phyloP scores from a whole-genome alignment of 2,329 filamentous ascomycete species.

The Aspergillus costaricaensis region DNA sequence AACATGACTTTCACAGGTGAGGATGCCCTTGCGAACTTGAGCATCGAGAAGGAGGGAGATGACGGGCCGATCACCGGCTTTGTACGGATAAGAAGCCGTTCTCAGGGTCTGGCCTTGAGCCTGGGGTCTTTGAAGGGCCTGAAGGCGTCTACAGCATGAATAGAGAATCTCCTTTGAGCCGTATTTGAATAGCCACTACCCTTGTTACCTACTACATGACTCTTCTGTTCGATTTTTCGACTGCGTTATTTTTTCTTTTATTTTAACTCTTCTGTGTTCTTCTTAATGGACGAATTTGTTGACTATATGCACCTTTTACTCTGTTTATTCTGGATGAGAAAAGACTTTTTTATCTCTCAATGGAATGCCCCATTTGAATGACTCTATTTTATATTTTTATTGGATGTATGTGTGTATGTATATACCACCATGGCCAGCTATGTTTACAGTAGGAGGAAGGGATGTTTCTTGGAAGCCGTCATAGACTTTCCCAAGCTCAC shows the following conservation, averaged over 20 bases:
- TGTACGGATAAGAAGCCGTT: constrained; percentile 94
- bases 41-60: constrained; percentile 95
- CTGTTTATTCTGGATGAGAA: constrained; percentile 32
- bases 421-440: not conserved
- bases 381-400: not conserved
- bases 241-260: constrained; percentile 12
- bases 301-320: constrained; percentile 26
- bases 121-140: constrained; percentile 92
- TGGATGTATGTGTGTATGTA: not conserved
- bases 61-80: constrained; percentile 95
- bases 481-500: not conserved
- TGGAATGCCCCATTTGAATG: constrained; percentile 17
- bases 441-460: too few relatives aligned
- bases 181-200: constrained; percentile 34
- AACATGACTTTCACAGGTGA: constrained; percentile 66
- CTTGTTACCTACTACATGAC: constrained; percentile 25
- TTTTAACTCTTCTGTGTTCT: constrained; percentile 18
- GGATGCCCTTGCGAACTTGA: constrained; percentile 95
- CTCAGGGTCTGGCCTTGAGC: constrained; percentile 90
- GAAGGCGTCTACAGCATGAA: constrained; percentile 63
- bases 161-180: constrained; percentile 30
- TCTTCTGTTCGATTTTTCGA: constrained; percentile 25
- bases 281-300: constrained; percentile 34
- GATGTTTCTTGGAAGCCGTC: not conserved
- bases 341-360: constrained; percentile 19